Conservation (phyloP, 805 yeast genomes). For the Cyberlindnera amylophila region DNA sequence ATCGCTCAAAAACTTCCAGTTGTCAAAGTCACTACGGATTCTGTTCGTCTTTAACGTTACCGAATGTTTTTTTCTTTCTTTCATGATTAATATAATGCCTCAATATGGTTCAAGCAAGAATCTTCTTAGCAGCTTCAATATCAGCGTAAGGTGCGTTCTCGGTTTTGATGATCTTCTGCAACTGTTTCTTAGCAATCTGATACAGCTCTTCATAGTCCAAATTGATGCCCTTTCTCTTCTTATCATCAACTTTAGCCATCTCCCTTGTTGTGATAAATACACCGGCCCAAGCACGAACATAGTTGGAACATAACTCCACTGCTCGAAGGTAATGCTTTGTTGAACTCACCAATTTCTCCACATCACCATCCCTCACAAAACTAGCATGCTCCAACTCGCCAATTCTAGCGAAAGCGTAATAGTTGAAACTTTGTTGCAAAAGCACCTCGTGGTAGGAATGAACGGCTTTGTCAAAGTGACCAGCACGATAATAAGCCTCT, state of each 20-base stretch:
- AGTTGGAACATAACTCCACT: constrained; percentile 71
- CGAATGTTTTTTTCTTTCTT: too few relatives aligned
- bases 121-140: constrained; percentile 18
- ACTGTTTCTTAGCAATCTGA: constrained; percentile 11
- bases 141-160: constrained; percentile 17
- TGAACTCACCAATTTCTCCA: constrained; percentile 12
- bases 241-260: constrained; percentile 18
- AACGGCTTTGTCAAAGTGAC: constrained; percentile 65
- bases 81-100: too few relatives aligned
- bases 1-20: constrained; percentile 60
- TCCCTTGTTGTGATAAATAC: constrained; percentile 38
- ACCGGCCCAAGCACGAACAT: constrained; percentile 74
- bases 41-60: neutral
- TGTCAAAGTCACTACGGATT: constrained; percentile 21
- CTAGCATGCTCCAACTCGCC: constrained; percentile 46
- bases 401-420: constrained; percentile 56
- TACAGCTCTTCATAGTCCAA: constrained; percentile 9
- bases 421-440: constrained; percentile 64
- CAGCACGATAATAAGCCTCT: constrained; percentile 53
- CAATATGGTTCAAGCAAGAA: constrained; percentile 5
- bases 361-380: constrained; percentile 10
- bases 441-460: constrained; percentile 69
- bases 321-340: constrained; percentile 58
- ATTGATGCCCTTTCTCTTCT: constrained; percentile 3
- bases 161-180: constrained; percentile 15